These are phyloP conservation scores for Dictyostelium discoideum DNA, from an alignment of 78 protist genomes.

Conservation along the genomic window dicty_2.7 NC_007090.3:4199001-4199500, in stretches of 20 bases:
- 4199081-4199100: too few relatives aligned
- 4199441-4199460: conserved; percentile 80
- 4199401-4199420: conserved; percentile 94
- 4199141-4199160: too few relatives aligned
- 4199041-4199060: conserved; percentile 76
- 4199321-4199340: conserved; percentile 91
- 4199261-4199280: conserved; percentile 86
- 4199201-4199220: conserved; percentile 87
- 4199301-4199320: neutral
- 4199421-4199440: conserved; percentile 94
- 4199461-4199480: conserved; percentile 33
- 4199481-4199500: conserved; percentile 32
- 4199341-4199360: conserved; percentile 86
- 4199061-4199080: neutral
- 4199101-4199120: neutral
- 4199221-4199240: conserved; percentile 94
- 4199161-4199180: neutral
- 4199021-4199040: conserved; percentile 84
- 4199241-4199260: conserved; percentile 89
- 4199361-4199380: conserved; percentile 90
- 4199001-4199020: conserved; percentile 92
- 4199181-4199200: too few relatives aligned
- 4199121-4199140: too few relatives aligned
- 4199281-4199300: conserved; percentile 32
- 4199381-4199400: conserved; percentile 92